Evolutionary conservation across 2,329 filamentous ascomycete genomes (phyloP), one percentile per base, ranked within the genome.

Genomic region (Coccinonectria pachysandricola): DNA sequence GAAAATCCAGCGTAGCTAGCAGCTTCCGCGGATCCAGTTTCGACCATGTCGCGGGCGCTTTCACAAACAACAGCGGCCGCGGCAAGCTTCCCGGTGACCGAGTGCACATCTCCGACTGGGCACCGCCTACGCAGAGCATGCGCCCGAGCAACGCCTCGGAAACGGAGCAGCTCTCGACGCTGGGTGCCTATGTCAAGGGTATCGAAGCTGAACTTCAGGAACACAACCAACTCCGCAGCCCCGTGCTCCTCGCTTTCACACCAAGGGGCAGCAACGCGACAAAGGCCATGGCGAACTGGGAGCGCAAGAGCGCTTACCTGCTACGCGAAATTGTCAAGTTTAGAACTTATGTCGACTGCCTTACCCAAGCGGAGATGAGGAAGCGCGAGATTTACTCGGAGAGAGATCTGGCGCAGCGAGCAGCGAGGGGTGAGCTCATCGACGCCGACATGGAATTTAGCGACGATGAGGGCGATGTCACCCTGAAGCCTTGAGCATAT

Each of bases 251-350:
- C 28, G 86, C 91, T 7, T 96, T 92, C 51, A 86, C 84, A 9
- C 81, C 85, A 3, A 74, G 86, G 15, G 80, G 88, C 35, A 68
- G 74, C 19, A 96, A 96, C 46, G 72, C 78, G 10, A 64, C 63
- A 36, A 87, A 81, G 55, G 85, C 88, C 10, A 88, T 96, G 81
- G 69, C 78, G 12, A 98, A 98, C 55, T 98, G 91, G 88, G 87
- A 98, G 62, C 77, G 81, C 48, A 96, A 96, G 62, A 92, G 84
- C 30, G 79, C 83, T 15, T 94, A 96, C 50, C 61, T 98, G 20
- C 66, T 96, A 8, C 69, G 83, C 18, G 91, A 98, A 60, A 95
- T 92, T 52, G 86, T 96, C 54, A 96, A 96, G 56, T 96, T 94
- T 59, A 69, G 80, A 34, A 96, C 87, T 0, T 98, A 96, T 48